Evolutionary conservation across 352 stramenopile species (phyloP).

Genomic region (Pythium diclinum): DNA sequence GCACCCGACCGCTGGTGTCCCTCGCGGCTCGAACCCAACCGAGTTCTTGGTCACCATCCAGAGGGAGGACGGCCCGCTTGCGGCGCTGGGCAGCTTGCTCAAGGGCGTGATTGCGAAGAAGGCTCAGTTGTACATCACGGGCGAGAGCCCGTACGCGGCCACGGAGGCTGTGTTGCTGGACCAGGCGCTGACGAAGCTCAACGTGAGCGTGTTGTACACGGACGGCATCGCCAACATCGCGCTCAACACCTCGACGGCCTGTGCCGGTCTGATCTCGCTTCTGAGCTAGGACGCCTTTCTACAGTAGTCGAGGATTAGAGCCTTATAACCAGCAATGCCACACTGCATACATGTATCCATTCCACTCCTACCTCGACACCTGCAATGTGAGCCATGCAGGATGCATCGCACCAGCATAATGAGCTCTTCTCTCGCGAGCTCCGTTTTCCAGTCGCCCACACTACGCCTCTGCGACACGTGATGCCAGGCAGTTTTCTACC

Average conservation of each 20-base stretch:
- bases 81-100: conserved; percentile 29
- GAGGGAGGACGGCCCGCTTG: conserved; percentile 13
- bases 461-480: background rate
- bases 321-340: background rate
- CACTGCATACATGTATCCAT: conserved; percentile 1
- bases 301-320: background rate
- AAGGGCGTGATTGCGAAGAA: conserved; percentile 57
- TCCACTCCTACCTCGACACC: background rate
- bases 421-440: background rate
- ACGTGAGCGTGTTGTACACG: conserved; percentile 63
- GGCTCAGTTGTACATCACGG: conserved; percentile 41
- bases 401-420: background rate
- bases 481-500: background rate
- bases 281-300: conserved; percentile 10
- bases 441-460: background rate
- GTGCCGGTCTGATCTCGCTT: conserved; percentile 86
- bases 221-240: conserved; percentile 13
- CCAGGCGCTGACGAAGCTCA: conserved; percentile 34
- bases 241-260: conserved; percentile 88
- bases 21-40: conserved; percentile 16
- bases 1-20: conserved; percentile 13
- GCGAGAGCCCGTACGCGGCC: conserved; percentile 38
- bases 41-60: conserved; percentile 25
- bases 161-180: conserved; percentile 20
- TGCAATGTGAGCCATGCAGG: background rate